Conservation (phyloP, 2,329 filamentous ascomycete genomes). For the Aspergillus japonicus region DNA sequence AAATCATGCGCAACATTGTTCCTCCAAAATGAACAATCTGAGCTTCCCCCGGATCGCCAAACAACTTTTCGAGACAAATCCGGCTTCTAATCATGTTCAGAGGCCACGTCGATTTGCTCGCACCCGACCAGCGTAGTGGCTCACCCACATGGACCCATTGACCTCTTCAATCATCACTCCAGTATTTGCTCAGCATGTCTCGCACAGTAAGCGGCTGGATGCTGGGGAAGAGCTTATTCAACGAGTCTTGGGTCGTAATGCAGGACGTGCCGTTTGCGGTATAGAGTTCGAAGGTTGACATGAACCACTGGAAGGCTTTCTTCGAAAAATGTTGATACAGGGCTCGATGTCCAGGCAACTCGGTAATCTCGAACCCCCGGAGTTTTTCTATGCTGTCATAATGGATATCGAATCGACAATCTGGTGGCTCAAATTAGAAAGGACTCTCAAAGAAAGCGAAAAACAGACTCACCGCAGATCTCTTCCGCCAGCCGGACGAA, state of each 20-base stretch:
- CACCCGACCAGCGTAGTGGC: too few species aligned
- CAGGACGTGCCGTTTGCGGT: conserved; percentile 1
- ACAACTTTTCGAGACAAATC: too few species aligned
- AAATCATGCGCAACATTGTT: too few species aligned
- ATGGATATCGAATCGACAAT: conserved; percentile 29
- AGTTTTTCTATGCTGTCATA: conserved; percentile 31
- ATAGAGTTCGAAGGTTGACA: conserved; percentile 18
- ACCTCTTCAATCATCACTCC: neutral
- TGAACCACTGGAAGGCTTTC: conserved; percentile 21
- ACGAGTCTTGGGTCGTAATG: conserved; percentile 5
- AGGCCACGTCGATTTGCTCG: too few species aligned
- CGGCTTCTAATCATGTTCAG: too few species aligned
- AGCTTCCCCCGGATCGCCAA: too few species aligned
- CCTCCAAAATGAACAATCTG: too few species aligned
- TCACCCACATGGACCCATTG: neutral
- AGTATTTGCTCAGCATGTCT: neutral
- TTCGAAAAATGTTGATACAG: conserved; percentile 25
- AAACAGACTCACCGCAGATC: conserved; percentile 13
- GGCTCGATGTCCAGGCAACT: conserved; percentile 25
- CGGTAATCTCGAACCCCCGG: conserved; percentile 30
- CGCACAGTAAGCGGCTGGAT: conserved; percentile 16
- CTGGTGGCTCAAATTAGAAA: conserved; percentile 12
- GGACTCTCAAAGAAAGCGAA: neutral
- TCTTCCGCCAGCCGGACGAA: conserved; percentile 23
- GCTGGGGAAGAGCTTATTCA: conserved; percentile 23